Conservation (phyloP, 2,329 filamentous ascomycete species). For the Calonectria pseudoturangicola region DNA sequence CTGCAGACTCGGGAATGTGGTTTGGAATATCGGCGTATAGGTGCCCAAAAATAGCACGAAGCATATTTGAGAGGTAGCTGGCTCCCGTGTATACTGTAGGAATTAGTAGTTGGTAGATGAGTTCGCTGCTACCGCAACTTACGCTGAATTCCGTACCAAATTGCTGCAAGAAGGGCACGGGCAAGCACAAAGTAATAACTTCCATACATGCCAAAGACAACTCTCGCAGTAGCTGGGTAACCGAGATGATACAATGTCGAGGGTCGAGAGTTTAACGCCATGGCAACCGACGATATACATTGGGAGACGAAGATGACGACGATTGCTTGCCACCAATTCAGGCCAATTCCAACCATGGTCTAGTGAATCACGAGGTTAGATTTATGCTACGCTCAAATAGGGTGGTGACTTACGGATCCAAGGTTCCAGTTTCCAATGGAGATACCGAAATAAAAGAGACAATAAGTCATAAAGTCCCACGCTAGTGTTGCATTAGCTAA, state of each 20-base stretch:
- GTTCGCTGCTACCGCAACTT: neutral
- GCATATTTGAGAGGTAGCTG: neutral
- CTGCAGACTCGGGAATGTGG: slow-evolving; percentile 4
- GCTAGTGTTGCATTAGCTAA: neutral
- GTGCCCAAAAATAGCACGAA: neutral
- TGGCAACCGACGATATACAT: neutral
- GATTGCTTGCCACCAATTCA: slow-evolving; percentile 1
- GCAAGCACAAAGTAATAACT: neutral
- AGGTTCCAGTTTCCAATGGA: slow-evolving; percentile 1
- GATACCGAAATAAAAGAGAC: neutral
- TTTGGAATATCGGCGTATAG: slow-evolving; percentile 1
- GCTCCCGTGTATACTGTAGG: neutral
- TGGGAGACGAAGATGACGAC: neutral
- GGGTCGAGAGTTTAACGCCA: neutral
- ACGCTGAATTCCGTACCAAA: neutral
- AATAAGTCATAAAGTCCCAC: neutral
- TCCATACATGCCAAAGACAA: neutral
- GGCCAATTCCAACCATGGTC: neutral
- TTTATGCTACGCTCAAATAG: neutral
- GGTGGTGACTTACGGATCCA: neutral
- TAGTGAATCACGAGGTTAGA: neutral
- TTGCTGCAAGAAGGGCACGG: neutral
- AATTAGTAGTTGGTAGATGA: neutral
- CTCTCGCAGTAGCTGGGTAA: neutral
- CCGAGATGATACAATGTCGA: neutral